phyloP scores from a whole-genome alignment of 192 early-diverging fungal genomes.

The Spinellus fusiger region DNA sequence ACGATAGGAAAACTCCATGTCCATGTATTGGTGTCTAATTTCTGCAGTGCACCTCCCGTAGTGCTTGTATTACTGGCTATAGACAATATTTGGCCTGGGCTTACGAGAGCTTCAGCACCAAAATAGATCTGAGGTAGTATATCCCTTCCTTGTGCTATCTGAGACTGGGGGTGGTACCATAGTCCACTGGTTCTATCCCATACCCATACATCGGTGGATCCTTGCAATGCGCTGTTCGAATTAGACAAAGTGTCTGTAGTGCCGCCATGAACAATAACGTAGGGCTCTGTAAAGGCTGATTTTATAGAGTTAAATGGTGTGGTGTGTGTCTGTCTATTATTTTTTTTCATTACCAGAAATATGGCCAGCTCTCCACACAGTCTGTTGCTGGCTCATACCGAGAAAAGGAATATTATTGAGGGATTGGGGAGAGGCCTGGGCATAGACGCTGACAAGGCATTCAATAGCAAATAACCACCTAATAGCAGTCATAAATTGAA shows the following conservation, averaged over 20 bases:
- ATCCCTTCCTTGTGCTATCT: conserved; percentile 9
- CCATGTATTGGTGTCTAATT: conserved; percentile 40
- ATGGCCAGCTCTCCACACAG: no score
- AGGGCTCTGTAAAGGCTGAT: conserved; percentile 24
- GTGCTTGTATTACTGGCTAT: conserved; percentile 37
- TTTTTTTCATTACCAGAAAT: no score
- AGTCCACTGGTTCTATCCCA: conserved; percentile 38
- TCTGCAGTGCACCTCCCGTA: conserved; percentile 21
- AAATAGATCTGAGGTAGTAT: conserved; percentile 36
- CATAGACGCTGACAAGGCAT: no score
- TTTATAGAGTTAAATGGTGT: not conserved
- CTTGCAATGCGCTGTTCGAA: no score
- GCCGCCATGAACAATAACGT: conserved; percentile 46
- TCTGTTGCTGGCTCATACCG: no score
- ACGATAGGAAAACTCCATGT: conserved; percentile 39
- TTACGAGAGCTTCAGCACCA: conserved; percentile 27
- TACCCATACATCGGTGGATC: conserved; percentile 38
- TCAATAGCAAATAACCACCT: no score
- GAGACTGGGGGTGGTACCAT: conserved; percentile 39
- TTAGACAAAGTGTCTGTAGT: conserved; percentile 28
- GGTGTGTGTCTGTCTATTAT: no score
- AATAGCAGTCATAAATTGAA: no score
- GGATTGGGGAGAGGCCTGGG: no score
- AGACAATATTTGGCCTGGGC: conserved; percentile 37
- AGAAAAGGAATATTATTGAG: no score